These are phyloP conservation scores for Pseudogymnoascus sp. DNA, from an alignment of 2,329 filamentous ascomycete genomes.

Conservation along the genomic window DNA sequence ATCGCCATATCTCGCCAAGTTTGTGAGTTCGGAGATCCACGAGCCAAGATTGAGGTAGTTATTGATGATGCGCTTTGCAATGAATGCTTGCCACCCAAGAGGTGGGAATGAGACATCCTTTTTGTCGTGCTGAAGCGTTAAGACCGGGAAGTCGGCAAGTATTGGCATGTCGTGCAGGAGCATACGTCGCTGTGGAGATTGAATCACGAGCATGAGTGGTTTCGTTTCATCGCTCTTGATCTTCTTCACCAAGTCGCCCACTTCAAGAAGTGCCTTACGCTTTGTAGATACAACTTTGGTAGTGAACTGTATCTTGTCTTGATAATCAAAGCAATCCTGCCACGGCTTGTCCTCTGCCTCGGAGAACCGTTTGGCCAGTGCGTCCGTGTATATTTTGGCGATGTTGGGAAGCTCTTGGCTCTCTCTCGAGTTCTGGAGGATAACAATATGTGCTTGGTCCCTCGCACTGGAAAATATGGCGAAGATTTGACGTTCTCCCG, in stretches of 20 bases:
- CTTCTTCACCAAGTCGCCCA: constrained; percentile 83
- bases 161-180: constrained; percentile 80
- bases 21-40: constrained; percentile 83
- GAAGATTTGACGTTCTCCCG: constrained; percentile 88
- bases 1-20: constrained; percentile 85
- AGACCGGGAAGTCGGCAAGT: constrained; percentile 74
- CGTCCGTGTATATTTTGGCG: constrained; percentile 77
- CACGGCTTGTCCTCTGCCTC: constrained; percentile 64
- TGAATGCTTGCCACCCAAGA: constrained; percentile 86
- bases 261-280: constrained; percentile 79
- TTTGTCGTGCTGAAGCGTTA: constrained; percentile 74
- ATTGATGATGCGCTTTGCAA: constrained; percentile 76
- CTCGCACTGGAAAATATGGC: constrained; percentile 81
- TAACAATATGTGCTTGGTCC: constrained; percentile 74
- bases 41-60: constrained; percentile 90
- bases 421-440: constrained; percentile 78
- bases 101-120: constrained; percentile 83
- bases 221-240: constrained; percentile 77
- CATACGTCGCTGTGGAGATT: constrained; percentile 76
- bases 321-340: constrained; percentile 80
- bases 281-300: constrained; percentile 81
- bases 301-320: constrained; percentile 78
- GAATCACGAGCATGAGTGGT: constrained; percentile 78
- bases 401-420: constrained; percentile 82
- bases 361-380: constrained; percentile 57